These are phyloP conservation scores for Amoebophrya sp. DNA, from an alignment of 169 alveolate species.

Conservation along the genomic window DNA sequence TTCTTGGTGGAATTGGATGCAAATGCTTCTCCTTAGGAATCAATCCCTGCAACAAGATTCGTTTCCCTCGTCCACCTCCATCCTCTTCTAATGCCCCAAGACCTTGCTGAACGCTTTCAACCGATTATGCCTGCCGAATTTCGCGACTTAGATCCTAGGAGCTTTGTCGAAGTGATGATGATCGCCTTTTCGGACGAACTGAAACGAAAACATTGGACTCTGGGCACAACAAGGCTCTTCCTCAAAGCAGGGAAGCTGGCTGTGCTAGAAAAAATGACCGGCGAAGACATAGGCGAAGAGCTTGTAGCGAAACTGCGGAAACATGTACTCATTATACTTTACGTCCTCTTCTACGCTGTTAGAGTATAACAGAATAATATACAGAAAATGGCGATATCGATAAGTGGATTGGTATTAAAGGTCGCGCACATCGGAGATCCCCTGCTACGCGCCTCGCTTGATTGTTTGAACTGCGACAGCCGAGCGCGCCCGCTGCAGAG, in stretches of 20 bases:
- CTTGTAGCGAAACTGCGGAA: not conserved
- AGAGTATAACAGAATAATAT: no score
- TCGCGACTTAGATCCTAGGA: not conserved
- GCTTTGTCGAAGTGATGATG: not conserved
- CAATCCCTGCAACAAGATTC: no score
- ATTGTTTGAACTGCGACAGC: no score
- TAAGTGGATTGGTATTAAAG: not conserved
- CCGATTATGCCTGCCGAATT: constrained; percentile 35
- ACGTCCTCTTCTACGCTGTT: no score
- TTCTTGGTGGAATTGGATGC: no score
- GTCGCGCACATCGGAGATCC: not conserved
- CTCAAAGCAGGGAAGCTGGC: not conserved
- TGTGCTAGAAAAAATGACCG: not conserved
- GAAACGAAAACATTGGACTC: not conserved
- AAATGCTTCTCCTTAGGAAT: no score
- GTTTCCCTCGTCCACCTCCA: no score
- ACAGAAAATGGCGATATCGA: not conserved
- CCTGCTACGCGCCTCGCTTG: not conserved
- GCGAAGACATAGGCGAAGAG: not conserved
- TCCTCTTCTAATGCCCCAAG: no score
- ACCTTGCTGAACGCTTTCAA: constrained; percentile 38
- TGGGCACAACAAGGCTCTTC: not conserved
- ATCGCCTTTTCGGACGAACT: not conserved
- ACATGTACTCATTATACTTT: not conserved
- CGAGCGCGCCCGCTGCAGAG: no score